phyloP scores from a whole-genome alignment of 2,329 filamentous ascomycete genomes.

The Hypoxylon sp. region DNA sequence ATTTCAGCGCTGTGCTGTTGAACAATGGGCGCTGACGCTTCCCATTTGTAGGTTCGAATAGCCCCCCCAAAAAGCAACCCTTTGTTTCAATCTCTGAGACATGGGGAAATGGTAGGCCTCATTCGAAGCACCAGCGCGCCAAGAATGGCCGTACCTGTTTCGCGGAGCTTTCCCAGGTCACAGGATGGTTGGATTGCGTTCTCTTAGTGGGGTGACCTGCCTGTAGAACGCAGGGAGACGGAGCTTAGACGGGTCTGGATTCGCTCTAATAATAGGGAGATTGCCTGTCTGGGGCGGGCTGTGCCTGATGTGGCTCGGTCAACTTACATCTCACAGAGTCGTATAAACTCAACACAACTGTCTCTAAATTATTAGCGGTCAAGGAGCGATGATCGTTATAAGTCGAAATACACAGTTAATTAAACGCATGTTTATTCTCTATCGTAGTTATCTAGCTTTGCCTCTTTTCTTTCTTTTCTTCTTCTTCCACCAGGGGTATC shows the following conservation, averaged over 20 bases:
- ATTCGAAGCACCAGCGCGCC: constrained; percentile 19
- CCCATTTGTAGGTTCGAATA: constrained; percentile 26
- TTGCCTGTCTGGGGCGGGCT: not conserved
- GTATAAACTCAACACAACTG: not conserved
- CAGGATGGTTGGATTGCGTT: constrained; percentile 14
- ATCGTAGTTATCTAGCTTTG: constrained; percentile 29
- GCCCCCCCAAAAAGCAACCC: constrained; percentile 17
- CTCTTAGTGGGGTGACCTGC: constrained; percentile 27
- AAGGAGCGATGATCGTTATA: not conserved
- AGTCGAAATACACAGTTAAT: not conserved
- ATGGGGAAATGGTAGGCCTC: constrained; percentile 21
- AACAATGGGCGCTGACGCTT: constrained; percentile 7
- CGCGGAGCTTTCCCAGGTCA: constrained; percentile 18
- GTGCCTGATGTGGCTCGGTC: not conserved
- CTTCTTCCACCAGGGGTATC: constrained; percentile 30
- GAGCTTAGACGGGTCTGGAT: not conserved
- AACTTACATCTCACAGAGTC: not conserved
- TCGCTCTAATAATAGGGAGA: constrained; percentile 5
- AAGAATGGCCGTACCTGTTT: constrained; percentile 34
- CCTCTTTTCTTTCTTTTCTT: constrained; percentile 19
- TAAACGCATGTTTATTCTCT: constrained; percentile 32
- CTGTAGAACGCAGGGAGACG: constrained; percentile 5
- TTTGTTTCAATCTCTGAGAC: constrained; percentile 37
- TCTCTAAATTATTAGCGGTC: not conserved
- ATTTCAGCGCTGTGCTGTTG: constrained; percentile 14